A percentile compares a stretch with the other conserved stretches of the same genome.
Evolutionary conservation across 2,329 filamentous ascomycete genomes (phyloP).

Genomic region (Pleoardoris graminearum): DNA sequence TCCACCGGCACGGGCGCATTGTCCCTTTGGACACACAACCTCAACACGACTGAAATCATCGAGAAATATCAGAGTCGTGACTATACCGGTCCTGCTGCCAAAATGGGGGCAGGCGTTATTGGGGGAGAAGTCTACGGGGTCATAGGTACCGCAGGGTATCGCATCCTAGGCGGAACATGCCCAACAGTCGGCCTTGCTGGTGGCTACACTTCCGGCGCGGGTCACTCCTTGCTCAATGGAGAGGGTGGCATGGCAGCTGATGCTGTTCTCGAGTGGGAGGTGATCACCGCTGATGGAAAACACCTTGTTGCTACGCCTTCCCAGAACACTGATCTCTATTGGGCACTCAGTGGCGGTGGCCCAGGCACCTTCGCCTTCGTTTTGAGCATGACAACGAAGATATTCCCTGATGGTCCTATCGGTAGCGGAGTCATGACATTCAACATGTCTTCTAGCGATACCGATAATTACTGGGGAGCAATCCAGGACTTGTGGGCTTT

Average conservation of each 20-base stretch:
- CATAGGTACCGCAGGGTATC: too few relatives aligned
- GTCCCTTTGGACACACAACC: conserved; percentile 9
- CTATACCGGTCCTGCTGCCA: background rate
- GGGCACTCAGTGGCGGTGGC: too few relatives aligned
- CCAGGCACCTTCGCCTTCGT: too few relatives aligned
- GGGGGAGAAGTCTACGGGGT: too few relatives aligned
- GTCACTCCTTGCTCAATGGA: conserved; percentile 57
- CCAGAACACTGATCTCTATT: conserved; percentile 46
- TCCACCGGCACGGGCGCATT: conserved; percentile 7
- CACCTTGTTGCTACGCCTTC: conserved; percentile 30
- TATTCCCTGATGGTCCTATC: too few relatives aligned
- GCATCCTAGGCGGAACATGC: too few relatives aligned
- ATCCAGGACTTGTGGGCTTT: too few relatives aligned
- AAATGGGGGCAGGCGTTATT: background rate
- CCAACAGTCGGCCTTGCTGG: conserved; percentile 56
- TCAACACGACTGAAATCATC: conserved; percentile 11
- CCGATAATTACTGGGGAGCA: too few relatives aligned
- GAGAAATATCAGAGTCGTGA: background rate
- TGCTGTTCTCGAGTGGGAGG: conserved; percentile 44
- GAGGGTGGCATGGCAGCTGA: conserved; percentile 47
- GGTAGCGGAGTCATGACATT: too few relatives aligned
- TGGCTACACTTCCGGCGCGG: conserved; percentile 52
- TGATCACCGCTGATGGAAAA: conserved; percentile 32
- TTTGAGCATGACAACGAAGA: too few relatives aligned
- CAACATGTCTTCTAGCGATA: too few relatives aligned